Evolutionary conservation across 192 early-diverging fungal species (phyloP), one percentile per base, ranked within the genome.

Genomic region (Lunasporangiospora selenospora): DNA sequence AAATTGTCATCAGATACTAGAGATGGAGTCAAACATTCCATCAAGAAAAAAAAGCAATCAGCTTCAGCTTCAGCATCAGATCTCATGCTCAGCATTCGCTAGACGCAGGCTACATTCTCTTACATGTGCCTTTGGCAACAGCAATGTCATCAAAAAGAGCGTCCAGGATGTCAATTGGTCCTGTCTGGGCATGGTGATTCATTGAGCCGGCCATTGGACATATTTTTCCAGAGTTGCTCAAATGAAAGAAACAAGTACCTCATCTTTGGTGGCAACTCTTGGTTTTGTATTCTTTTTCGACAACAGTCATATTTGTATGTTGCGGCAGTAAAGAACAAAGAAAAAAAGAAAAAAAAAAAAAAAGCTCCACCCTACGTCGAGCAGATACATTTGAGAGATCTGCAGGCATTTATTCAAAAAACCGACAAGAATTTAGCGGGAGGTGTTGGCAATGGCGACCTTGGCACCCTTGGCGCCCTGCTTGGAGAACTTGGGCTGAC

Each of bases 381-480:
- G n/a, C n/a, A 36, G 51, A 34, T 11, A 42, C 43, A 40, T 54
- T 46, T 1, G 36, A 40, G 16, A 26, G 39, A n/a, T n/a, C n/a
- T n/a, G n/a, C n/a, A n/a, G 50, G 40, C 42, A 53, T 67, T 67
- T 59, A 52, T 67, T 65, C 30, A 47, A 58, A 44, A 44, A 30
- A 30, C 38, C 47, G 51, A 32, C 36, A 44, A 26, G 3, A 50
- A 42, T 63, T 93, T 92, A 95, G 70, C 93, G 90, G 76, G 89
- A 92, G 60, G 84, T 95, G 65, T 88, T 87, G 65, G 85, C 77
- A 60, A 87, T 89, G 85, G 93, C 90, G 53, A 85, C 78, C 43
- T 88, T 87, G 76, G 86, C 87, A 67, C 93, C 93, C 87, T 90
- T 90, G 59, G 84, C 82, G 53, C 82, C 82, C 81, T 91, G 90